A percentile compares a stretch with the other conserved stretches of the same genome.
Evolutionary conservation across 1,284 basidiomycete species (phyloP).

Genomic region (Cerioporus squamosus): DNA sequence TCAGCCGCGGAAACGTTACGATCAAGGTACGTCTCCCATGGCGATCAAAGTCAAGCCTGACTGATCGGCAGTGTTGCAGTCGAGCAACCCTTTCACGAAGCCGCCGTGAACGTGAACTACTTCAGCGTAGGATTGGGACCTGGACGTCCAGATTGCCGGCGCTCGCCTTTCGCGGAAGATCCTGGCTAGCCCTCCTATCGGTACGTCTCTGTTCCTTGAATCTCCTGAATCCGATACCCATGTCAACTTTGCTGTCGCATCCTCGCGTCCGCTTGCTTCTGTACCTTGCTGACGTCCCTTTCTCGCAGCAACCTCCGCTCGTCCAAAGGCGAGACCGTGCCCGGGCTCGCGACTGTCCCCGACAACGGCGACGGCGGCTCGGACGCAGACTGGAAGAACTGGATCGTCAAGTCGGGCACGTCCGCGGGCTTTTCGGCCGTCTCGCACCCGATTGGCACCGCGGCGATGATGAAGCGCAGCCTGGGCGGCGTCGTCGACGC

Average conservation of each 20-base stretch:
- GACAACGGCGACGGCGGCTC: conserved; percentile 46
- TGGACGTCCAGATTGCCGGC: conserved; percentile 52
- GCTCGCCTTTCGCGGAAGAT: conserved; percentile 50
- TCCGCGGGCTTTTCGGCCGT: conserved; percentile 43
- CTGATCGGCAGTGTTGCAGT: conserved; percentile 32
- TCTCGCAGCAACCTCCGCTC: conserved; percentile 5
- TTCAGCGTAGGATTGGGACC: conserved; percentile 52
- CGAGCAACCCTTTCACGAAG: conserved; percentile 47
- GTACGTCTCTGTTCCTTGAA: not conserved
- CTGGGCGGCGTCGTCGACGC: conserved; percentile 55
- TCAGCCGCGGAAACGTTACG: conserved; percentile 53
- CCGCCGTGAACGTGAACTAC: conserved; percentile 51
- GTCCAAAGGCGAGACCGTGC: conserved; percentile 42
- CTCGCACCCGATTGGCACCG: conserved; percentile 64
- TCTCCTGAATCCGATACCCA: no score
- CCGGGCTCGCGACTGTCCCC: conserved; percentile 43
- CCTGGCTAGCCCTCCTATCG: conserved; percentile 43
- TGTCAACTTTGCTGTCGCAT: not conserved
- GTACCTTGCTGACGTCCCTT: not conserved
- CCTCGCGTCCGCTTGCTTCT: no score
- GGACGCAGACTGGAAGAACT: conserved; percentile 47
- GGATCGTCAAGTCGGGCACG: conserved; percentile 39
- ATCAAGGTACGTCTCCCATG: conserved; percentile 40
- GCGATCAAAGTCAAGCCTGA: not conserved
- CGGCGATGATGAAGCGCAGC: conserved; percentile 60